Base-by-base conservation (phyloP, 2,329 filamentous ascomycete species). In the Neurospora sp. region DNA sequence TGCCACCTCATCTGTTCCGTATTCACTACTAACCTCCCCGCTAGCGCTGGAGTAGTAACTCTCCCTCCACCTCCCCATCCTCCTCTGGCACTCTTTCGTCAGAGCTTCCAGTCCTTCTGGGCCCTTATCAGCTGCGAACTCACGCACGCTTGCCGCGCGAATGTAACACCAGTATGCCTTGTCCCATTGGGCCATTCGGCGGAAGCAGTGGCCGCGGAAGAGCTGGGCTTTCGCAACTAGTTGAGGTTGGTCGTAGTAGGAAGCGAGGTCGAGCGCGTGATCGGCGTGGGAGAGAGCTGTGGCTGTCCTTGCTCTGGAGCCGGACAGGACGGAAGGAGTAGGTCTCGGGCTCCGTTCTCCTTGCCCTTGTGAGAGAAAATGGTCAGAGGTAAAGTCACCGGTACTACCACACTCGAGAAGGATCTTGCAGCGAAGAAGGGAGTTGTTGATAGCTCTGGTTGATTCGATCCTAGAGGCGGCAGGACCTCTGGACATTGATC, bases 161-260 rank as follows among this genome's bases (percentile, higher is more conserved):
- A 75, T 70, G 62, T 76, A 77, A 23, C 71, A 71, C 43, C 68
- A 69, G 28, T 73, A 70, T 2, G 76, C 75, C 3, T 71, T 70
- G 40, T 66, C 66, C 76, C 76, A 77, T 33, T 68, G 69, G 17
- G 72, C 73, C 69, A 76, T 68, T 17, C 68, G 70, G n/a, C 73
- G 70, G 38, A 75, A 73, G 58, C 73, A 74, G 68, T 77, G 75
- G 13, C 75, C 76, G 10, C 74, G 72, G 67, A 73, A 75, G 4
- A 76, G 69, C 28, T 76, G 28, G 28, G 52, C 4, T 62, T 62
- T 62, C 1, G 52, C 52, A 10, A 36, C 28, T 5, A 62, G 28
- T 11, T 75, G 73, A 15, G 70, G 71, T 38, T 71, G 67, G 33
- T 58, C 33, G n/a, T 69, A 66, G 17, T 68, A 52, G 9, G 70